Percentiles rank a stretch among this genome's conserved stretches.
phyloP scores from a whole-genome alignment of 768 basidiomycete genomes.

The Mrakia gelida region DNA sequence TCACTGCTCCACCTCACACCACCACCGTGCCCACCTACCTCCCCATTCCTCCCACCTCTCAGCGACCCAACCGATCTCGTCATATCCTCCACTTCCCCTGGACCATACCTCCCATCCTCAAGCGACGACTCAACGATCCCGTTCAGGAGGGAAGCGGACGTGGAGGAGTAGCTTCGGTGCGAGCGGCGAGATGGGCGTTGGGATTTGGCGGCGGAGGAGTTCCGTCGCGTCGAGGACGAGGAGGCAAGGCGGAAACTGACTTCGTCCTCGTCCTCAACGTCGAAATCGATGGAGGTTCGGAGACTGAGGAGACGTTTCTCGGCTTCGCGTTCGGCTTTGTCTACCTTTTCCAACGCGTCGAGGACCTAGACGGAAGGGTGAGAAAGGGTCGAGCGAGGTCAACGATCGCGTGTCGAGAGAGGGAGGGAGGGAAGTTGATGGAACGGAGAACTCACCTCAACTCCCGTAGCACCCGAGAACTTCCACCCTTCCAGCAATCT shows the following conservation, averaged over 20 bases:
- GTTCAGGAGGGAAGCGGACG: neutral
- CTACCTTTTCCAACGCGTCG: neutral
- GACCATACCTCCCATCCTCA: neutral
- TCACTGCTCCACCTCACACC: slow-evolving; percentile 5
- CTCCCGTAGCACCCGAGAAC: slow-evolving; percentile 14
- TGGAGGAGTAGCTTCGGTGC: neutral
- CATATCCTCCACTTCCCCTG: neutral
- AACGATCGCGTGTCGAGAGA: neutral
- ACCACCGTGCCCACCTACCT: neutral
- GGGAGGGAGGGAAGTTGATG: neutral
- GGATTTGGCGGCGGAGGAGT: neutral
- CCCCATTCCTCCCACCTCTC: neutral
- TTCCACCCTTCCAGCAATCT: neutral
- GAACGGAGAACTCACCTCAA: neutral
- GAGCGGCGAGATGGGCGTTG: neutral
- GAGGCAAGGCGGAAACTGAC: neutral
- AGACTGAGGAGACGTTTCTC: neutral
- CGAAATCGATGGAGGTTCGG: neutral
- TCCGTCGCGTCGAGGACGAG: neutral
- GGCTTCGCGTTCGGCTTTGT: slow-evolving; percentile 10
- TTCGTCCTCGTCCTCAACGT: slow-evolving; percentile 9
- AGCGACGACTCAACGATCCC: neutral
- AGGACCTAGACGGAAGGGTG: neutral
- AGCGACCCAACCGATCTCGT: neutral
- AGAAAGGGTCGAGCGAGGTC: no score